These are phyloP conservation scores for Candida germanica DNA, from an alignment of 805 yeast genomes.

Conservation along the genomic window DNA sequence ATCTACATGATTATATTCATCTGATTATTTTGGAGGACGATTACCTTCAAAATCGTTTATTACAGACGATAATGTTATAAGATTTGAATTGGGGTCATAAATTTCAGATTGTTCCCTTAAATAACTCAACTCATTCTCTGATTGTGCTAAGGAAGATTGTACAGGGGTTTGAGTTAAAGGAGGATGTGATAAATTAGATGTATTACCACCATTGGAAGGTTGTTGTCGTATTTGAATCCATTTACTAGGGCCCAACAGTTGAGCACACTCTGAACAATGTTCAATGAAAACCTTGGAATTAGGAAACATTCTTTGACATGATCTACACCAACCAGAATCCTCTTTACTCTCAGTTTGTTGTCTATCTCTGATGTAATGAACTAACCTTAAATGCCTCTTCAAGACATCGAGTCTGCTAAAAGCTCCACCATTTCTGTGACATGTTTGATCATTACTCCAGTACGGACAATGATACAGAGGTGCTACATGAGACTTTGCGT, in stretches of 20 bases:
- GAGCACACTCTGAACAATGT: conserved; percentile 65
- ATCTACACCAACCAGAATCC: conserved; percentile 67
- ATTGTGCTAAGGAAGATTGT: background rate
- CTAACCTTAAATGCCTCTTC: conserved; percentile 67
- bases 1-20: conserved; percentile 1
- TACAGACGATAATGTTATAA: conserved; percentile 14
- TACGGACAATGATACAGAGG: conserved; percentile 73
- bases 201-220: conserved; percentile 1
- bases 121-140: conserved; percentile 4
- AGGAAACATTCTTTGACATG: conserved; percentile 57
- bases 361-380: conserved; percentile 58
- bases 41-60: conserved; percentile 11
- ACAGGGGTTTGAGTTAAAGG: background rate
- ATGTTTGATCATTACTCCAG: conserved; percentile 64
- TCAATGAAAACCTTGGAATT: conserved; percentile 55
- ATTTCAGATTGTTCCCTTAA: conserved; percentile 6
- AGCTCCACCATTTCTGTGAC: conserved; percentile 75
- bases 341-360: conserved; percentile 30
- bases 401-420: conserved; percentile 72
- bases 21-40: background rate
- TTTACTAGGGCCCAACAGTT: conserved; percentile 19
- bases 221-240: conserved; percentile 16
- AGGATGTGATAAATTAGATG: conserved; percentile 6
- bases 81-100: conserved; percentile 12
- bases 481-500: conserved; percentile 59